Percentiles rank a stretch among this genome's conserved stretches.
phyloP scores from a whole-genome alignment of 2,329 filamentous ascomycete species.

The Colletotrichum theobromicola region DNA sequence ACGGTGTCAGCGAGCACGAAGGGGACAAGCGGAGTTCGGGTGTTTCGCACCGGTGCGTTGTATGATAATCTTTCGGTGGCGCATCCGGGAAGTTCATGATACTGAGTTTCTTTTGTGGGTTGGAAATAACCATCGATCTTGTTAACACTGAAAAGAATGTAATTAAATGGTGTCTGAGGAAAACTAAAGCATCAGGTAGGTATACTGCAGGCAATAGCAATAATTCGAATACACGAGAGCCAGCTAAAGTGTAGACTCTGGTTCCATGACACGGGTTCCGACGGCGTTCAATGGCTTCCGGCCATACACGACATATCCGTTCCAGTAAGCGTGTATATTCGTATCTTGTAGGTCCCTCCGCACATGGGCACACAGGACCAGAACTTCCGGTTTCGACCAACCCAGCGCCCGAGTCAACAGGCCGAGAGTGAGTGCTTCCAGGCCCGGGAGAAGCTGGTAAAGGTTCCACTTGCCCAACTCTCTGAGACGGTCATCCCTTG shows the following conservation, averaged over 20 bases:
- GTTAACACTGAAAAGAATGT: too few relatives aligned
- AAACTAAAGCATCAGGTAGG: too few relatives aligned
- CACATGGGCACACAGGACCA: too few relatives aligned
- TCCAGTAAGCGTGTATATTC: neutral
- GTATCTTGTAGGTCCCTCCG: too few relatives aligned
- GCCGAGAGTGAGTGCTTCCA: neutral
- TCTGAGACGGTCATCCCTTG: neutral
- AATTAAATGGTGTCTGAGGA: too few relatives aligned
- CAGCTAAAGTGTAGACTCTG: too few relatives aligned
- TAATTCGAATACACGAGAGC: too few relatives aligned
- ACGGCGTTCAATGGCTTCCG: neutral
- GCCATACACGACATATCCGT: neutral
- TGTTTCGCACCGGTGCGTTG: slow-evolving; percentile 17
- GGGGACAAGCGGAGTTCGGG: slow-evolving; percentile 32
- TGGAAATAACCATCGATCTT: too few relatives aligned
- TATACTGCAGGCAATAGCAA: too few relatives aligned
- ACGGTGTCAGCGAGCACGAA: slow-evolving; percentile 24
- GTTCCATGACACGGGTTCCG: too few relatives aligned
- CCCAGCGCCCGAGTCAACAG: neutral
- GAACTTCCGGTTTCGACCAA: too few relatives aligned
- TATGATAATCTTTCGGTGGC: slow-evolving; percentile 34
- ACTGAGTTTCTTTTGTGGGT: too few relatives aligned
- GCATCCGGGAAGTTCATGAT: neutral
- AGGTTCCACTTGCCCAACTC: neutral
- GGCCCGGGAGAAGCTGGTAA: neutral